Evolutionary conservation across 176 grass and related monocot species (phyloP).

Genomic region (Microstegium vimineum): DNA sequence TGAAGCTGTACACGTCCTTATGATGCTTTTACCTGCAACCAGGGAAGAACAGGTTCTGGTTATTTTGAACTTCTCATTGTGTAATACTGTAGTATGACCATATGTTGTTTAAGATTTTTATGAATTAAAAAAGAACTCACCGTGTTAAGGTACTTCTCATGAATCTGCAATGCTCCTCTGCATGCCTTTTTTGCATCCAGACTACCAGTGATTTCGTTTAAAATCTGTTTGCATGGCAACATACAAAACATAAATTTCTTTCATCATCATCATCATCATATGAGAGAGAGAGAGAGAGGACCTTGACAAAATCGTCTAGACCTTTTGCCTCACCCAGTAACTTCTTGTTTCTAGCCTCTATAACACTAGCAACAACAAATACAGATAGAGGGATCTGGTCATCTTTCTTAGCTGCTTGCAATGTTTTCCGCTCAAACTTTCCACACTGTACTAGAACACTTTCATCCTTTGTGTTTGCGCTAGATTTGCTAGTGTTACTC

Average conservation of each 20-base stretch:
- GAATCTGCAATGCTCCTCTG: constrained; percentile 70
- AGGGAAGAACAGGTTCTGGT: not conserved
- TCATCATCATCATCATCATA: not conserved
- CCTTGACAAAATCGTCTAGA: constrained; percentile 95
- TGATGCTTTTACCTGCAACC: constrained; percentile 61
- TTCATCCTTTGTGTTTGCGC: constrained; percentile 33
- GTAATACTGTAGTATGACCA: not conserved
- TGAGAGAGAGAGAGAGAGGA: constrained; percentile 19
- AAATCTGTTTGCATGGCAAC: constrained; percentile 45
- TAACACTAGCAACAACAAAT: constrained; percentile 87
- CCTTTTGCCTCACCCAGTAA: constrained; percentile 83
- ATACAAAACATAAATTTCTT: constrained; percentile 35
- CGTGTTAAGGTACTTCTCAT: constrained; percentile 73
- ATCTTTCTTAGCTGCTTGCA: constrained; percentile 44
- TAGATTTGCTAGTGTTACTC: constrained; percentile 16
- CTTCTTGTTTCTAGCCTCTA: constrained; percentile 71
- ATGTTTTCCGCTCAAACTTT: constrained; percentile 67
- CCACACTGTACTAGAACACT: constrained; percentile 65
- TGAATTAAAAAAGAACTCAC: constrained; percentile 34
- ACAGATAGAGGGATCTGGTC: constrained; percentile 59
- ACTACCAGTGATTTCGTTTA: constrained; percentile 91
- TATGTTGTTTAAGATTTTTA: not conserved
- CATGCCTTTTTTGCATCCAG: constrained; percentile 94
- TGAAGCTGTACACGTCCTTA: constrained; percentile 25
- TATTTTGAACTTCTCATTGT: not conserved